Evolutionary conservation across 345 rosid species (phyloP).

Genomic region (Sisymbrium irio): DNA sequence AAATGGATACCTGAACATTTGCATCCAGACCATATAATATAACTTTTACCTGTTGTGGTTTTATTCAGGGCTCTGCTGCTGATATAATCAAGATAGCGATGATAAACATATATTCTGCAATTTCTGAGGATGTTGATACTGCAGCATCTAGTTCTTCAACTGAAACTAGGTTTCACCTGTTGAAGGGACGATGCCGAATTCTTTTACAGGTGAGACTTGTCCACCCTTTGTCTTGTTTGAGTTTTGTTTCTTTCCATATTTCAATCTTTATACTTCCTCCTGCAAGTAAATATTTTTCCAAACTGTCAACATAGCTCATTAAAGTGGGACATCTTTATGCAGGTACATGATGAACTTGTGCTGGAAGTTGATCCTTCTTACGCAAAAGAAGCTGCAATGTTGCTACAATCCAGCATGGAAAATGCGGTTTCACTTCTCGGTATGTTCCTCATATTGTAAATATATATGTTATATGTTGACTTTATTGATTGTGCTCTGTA

Average conservation of each 20-base stretch:
- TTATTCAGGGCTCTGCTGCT: constrained; percentile 89
- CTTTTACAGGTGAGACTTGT: constrained; percentile 69
- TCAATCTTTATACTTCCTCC: background rate
- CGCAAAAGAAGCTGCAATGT: constrained; percentile 68
- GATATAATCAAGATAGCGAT: constrained; percentile 94
- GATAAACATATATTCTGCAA: constrained; percentile 65
- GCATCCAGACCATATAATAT: background rate
- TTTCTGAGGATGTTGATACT: constrained; percentile 46
- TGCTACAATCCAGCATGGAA: constrained; percentile 78
- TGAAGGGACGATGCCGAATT: constrained; percentile 74
- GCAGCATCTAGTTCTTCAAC: constrained; percentile 41
- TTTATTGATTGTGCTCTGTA: constrained; percentile 4
- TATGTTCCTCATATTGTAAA: constrained; percentile 24
- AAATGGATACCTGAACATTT: background rate
- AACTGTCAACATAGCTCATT: background rate
- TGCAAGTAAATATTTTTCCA: background rate
- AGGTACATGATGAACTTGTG: constrained; percentile 95
- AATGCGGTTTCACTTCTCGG: constrained; percentile 75
- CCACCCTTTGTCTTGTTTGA: background rate
- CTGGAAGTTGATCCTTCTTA: constrained; percentile 75
- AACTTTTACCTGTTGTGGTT: constrained; percentile 9
- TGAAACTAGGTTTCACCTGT: constrained; percentile 52
- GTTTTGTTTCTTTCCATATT: background rate
- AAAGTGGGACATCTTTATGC: constrained; percentile 7
- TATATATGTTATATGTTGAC: background rate